These are phyloP conservation scores for Dorcoceras hygrometricum DNA, from an alignment of 257 asterid genomes.

Conservation along the genomic window DNA sequence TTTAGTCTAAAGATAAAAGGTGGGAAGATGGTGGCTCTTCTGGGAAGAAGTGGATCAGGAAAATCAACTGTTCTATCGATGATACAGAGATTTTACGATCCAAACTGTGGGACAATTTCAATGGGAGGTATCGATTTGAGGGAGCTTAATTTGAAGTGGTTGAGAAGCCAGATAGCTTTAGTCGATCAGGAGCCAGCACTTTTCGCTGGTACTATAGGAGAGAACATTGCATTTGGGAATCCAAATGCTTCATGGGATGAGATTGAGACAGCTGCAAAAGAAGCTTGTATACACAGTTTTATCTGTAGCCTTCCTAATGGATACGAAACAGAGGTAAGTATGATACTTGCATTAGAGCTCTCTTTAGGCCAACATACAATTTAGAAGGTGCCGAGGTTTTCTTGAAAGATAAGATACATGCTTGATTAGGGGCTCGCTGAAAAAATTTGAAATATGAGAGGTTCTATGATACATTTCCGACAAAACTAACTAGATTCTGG, in stretches of 20 bases:
- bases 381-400: too few species aligned
- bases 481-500: background rate
- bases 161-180: conserved; percentile 66
- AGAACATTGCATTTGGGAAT: conserved; percentile 66
- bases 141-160: conserved; percentile 60
- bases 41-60: conserved; percentile 85
- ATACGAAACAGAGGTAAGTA: conserved; percentile 72
- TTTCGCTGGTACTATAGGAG: conserved; percentile 74
- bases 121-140: conserved; percentile 64
- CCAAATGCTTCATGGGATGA: conserved; percentile 69
- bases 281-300: conserved; percentile 73
- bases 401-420: too few species aligned
- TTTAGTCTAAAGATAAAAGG: conserved; percentile 52
- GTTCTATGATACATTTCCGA: too few species aligned
- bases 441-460: too few species aligned
- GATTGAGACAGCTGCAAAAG: conserved; percentile 76
- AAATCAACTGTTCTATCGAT: conserved; percentile 77
- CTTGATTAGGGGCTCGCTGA: too few species aligned
- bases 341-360: too few species aligned
- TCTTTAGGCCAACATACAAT: too few species aligned
- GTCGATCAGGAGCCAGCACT: conserved; percentile 85
- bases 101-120: conserved; percentile 50
- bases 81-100: conserved; percentile 79
- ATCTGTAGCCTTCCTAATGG: conserved; percentile 78
- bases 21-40: conserved; percentile 71